These are phyloP conservation scores for Ogataea siamensis DNA, from an alignment of 805 yeast genomes.

Conservation along the genomic window DNA sequence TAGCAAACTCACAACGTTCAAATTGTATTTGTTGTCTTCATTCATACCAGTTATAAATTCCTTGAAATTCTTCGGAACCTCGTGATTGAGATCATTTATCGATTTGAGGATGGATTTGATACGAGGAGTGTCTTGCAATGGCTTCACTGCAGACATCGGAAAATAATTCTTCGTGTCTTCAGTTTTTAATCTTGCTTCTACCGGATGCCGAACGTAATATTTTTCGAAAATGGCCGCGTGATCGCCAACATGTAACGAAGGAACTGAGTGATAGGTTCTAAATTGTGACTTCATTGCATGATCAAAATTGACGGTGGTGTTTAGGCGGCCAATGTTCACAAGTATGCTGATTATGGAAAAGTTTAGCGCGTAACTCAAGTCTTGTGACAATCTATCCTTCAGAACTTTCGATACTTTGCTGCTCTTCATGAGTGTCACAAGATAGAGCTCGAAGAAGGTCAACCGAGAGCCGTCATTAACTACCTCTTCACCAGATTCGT, in stretches of 20 bases:
- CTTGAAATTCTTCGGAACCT: conserved; percentile 45
- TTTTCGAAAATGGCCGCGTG: conserved; percentile 33
- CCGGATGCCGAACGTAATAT: conserved; percentile 25
- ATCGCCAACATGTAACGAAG: conserved; percentile 74
- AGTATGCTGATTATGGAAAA: conserved; percentile 54
- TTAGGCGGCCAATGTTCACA: conserved; percentile 90
- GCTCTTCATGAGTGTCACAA: conserved; percentile 78
- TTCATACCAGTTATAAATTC: conserved; percentile 38
- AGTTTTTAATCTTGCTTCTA: conserved; percentile 16
- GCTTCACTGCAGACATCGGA: conserved; percentile 54
- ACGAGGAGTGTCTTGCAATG: conserved; percentile 92
- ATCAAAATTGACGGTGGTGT: conserved; percentile 91
- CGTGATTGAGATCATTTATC: conserved; percentile 67
- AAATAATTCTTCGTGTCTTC: conserved; percentile 30
- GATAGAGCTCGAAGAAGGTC: conserved; percentile 81
- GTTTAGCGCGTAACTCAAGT: conserved; percentile 36
- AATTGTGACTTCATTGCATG: conserved; percentile 94
- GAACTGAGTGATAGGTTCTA: conserved; percentile 91
- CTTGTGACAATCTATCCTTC: conserved; percentile 75
- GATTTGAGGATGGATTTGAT: conserved; percentile 86
- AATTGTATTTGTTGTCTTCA: conserved; percentile 15
- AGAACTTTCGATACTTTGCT: conserved; percentile 80
- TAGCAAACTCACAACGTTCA: conserved; percentile 71
- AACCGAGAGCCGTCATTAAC: conserved; percentile 42
- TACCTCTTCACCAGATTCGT: conserved; percentile 24